Evolutionary conservation across 306 rosid species (phyloP).

Genomic region (Neltuma alba): DNA sequence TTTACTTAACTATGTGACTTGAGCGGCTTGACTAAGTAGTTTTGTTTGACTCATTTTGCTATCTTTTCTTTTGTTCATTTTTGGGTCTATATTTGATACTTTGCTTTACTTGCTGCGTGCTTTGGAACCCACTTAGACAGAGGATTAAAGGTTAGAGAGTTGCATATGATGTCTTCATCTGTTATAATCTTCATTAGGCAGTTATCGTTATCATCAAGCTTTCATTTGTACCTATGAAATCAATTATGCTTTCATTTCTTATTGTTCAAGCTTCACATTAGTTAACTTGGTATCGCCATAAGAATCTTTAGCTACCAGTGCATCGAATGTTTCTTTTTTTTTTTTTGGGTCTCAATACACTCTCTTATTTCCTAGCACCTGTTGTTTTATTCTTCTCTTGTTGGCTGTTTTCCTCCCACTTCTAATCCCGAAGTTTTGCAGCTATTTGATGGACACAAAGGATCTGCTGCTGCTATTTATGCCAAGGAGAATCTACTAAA

Average conservation of each 20-base stretch:
- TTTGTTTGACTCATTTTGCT: slow-evolving; percentile 19
- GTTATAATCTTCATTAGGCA: slow-evolving; percentile 18
- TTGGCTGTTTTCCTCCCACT: neutral
- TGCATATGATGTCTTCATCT: neutral
- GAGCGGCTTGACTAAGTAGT: slow-evolving; percentile 11
- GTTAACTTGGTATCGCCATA: slow-evolving; percentile 19
- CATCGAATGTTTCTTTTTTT: neutral
- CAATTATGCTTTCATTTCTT: neutral
- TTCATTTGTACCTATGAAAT: neutral
- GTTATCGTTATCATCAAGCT: slow-evolving; percentile 9
- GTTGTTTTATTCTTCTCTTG: neutral
- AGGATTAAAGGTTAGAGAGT: slow-evolving; percentile 13
- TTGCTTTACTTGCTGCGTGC: neutral
- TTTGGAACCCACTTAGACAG: slow-evolving; percentile 4
- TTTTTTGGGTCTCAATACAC: neutral
- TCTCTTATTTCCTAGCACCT: slow-evolving; percentile 8
- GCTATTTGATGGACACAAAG: slow-evolving; percentile 99
- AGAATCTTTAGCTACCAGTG: slow-evolving; percentile 12
- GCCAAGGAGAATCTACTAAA: slow-evolving; percentile 92
- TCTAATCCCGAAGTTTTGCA: slow-evolving; percentile 54
- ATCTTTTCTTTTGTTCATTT: neutral
- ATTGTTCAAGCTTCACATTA: neutral
- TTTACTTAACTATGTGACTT: slow-evolving; percentile 1
- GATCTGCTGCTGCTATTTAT: slow-evolving; percentile 96
- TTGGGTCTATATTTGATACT: slow-evolving; percentile 20